phyloP scores from a whole-genome alignment of 208 protist species.

The Borovskyia barvae region DNA sequence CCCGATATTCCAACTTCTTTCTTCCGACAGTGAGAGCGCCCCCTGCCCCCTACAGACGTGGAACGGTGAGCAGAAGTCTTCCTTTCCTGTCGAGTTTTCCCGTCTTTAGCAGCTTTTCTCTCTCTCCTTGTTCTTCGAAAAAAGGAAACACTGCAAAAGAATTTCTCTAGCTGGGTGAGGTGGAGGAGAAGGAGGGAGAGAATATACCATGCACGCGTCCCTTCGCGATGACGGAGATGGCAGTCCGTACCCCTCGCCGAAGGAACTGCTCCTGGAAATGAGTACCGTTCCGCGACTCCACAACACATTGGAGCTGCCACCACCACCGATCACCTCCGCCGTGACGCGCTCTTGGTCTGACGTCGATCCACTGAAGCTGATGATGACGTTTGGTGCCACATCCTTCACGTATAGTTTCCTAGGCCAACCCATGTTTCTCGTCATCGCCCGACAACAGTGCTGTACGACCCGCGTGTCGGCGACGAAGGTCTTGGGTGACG shows the following conservation, averaged over 20 bases:
- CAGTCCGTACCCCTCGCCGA: slow-evolving; percentile 1
- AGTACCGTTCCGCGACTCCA: slow-evolving; percentile 10
- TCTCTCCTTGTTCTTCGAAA: too few species aligned
- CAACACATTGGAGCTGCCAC: slow-evolving; percentile 20
- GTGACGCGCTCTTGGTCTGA: slow-evolving; percentile 82
- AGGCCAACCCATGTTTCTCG: slow-evolving; percentile 72
- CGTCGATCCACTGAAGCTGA: slow-evolving; percentile 57
- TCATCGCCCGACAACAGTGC: slow-evolving; percentile 79
- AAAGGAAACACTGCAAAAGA: too few species aligned
- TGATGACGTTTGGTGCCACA: slow-evolving; percentile 64
- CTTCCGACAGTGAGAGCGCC: too few species aligned
- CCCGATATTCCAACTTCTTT: too few species aligned
- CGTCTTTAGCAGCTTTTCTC: too few species aligned
- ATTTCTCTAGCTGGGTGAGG: too few species aligned
- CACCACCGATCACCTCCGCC: slow-evolving; percentile 42
- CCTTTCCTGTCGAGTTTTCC: too few species aligned
- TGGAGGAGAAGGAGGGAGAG: too few species aligned
- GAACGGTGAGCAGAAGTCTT: too few species aligned
- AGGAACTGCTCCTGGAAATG: slow-evolving; percentile 12
- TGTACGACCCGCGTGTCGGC: slow-evolving; percentile 40
- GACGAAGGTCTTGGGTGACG: slow-evolving; percentile 38
- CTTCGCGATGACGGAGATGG: background rate
- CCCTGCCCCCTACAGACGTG: too few species aligned
- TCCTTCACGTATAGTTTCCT: slow-evolving; percentile 66
- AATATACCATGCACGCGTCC: background rate